A percentile compares a stretch with the other conserved stretches of the same genome.
phyloP scores from a whole-genome alignment of 2,329 filamentous ascomycete species.

The Ophiostoma tasmaniense region DNA sequence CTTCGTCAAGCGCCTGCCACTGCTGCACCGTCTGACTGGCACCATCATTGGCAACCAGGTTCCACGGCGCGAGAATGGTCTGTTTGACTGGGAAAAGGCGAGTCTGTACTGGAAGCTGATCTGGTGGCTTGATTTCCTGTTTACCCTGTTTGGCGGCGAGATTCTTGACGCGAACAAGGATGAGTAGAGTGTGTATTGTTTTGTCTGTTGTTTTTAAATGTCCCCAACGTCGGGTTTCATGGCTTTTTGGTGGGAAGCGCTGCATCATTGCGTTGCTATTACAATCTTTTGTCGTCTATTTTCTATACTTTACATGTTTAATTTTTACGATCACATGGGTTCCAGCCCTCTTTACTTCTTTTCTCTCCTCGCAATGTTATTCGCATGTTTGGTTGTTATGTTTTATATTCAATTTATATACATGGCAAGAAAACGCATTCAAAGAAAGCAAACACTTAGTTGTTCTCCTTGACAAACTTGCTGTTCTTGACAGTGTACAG shows the following conservation, averaged over 20 bases:
- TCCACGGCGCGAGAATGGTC: constrained; percentile 61
- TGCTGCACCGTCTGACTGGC: constrained; percentile 63
- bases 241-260: background rate
- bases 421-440: background rate
- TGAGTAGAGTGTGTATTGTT: constrained; percentile 27
- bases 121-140: constrained; percentile 52
- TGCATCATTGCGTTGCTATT: background rate
- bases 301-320: constrained; percentile 1
- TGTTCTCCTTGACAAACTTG: constrained; percentile 38
- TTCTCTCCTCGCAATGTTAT: background rate
- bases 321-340: background rate
- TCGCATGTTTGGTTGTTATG: background rate
- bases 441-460: constrained; percentile 4
- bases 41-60: constrained; percentile 69
- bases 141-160: constrained; percentile 51
- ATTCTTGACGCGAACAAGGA: constrained; percentile 51
- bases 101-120: constrained; percentile 61
- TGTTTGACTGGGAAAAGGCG: constrained; percentile 65
- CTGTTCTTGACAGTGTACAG: constrained; percentile 60
- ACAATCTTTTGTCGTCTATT: background rate
- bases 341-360: background rate
- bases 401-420: background rate
- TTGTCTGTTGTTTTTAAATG: background rate
- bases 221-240: background rate
- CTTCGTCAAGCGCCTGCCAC: constrained; percentile 55